Conservation (phyloP, 2,329 filamentous ascomycete genomes). For the Tolypocladium tropicale region DNA sequence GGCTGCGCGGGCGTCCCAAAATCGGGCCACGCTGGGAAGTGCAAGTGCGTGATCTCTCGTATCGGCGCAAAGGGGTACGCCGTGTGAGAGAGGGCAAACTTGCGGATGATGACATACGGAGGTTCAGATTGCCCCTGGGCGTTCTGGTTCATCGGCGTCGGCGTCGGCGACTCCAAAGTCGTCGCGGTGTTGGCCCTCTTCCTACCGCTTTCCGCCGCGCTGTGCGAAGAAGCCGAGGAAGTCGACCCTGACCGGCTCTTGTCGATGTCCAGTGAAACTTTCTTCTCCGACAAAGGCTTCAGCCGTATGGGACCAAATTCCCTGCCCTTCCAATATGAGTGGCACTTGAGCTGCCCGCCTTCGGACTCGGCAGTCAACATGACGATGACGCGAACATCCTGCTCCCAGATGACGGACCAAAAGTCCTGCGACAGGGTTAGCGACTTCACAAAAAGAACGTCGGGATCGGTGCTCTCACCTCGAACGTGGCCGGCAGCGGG, state of each 20-base stretch:
- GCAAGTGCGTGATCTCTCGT: constrained; percentile 86
- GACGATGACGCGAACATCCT: constrained; percentile 88
- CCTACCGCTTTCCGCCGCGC: constrained; percentile 29
- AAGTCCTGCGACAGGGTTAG: constrained; percentile 60
- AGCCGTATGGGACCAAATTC: constrained; percentile 72
- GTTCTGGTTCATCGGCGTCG: constrained; percentile 16
- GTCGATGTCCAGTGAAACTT: constrained; percentile 64
- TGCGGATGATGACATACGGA: constrained; percentile 73
- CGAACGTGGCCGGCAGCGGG: constrained; percentile 83
- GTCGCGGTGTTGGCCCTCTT: constrained; percentile 45
- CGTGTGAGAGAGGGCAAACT: constrained; percentile 73
- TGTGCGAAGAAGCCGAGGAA: constrained; percentile 10
- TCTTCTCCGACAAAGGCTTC: constrained; percentile 70
- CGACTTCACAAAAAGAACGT: neutral
- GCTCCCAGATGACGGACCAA: constrained; percentile 96
- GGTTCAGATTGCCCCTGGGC: constrained; percentile 36
- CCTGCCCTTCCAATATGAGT: constrained; percentile 79
- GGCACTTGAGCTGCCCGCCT: constrained; percentile 87
- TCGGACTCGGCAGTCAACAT: constrained; percentile 95
- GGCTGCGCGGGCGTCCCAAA: constrained; percentile 90
- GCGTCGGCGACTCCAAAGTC: constrained; percentile 24
- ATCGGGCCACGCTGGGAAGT: constrained; percentile 95
- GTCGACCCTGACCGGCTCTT: constrained; percentile 33
- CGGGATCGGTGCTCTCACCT: constrained; percentile 47
- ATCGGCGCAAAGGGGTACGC: constrained; percentile 73